A percentile compares a stretch with the other conserved stretches of the same genome.
Conservation (phyloP, 352 stramenopile species). For the Phytophthora pistaciae region DNA sequence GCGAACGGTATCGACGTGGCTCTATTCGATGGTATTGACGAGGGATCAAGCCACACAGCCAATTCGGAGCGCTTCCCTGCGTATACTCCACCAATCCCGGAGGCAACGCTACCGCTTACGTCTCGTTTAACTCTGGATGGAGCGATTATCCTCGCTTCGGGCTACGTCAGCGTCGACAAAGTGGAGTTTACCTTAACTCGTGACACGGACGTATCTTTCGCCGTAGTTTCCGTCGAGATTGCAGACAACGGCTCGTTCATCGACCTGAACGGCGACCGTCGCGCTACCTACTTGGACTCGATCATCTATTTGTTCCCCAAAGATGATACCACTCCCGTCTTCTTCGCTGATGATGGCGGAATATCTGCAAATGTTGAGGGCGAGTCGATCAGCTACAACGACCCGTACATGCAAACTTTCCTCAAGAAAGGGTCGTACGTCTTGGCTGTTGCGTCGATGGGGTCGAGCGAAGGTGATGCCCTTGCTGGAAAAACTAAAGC, state of each 20-base stretch:
- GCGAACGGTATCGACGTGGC: constrained; percentile 29
- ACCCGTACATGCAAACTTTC: constrained; percentile 51
- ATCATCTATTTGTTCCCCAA: constrained; percentile 62
- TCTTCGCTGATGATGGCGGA: constrained; percentile 51
- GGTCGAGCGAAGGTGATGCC: constrained; percentile 27
- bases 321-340: constrained; percentile 25
- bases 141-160: constrained; percentile 34
- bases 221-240: constrained; percentile 67
- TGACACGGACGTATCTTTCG: constrained; percentile 51
- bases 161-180: constrained; percentile 55
- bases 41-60: constrained; percentile 14
- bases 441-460: constrained; percentile 45
- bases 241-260: constrained; percentile 54
- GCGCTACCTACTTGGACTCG: constrained; percentile 59
- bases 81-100: constrained; percentile 36
- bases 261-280: constrained; percentile 74
- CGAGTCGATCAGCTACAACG: constrained; percentile 54
- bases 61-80: constrained; percentile 49
- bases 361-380: constrained; percentile 27
- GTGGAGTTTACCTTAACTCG: constrained; percentile 49
- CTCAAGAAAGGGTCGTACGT: constrained; percentile 58
- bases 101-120: constrained; percentile 13
- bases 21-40: constrained; percentile 47
- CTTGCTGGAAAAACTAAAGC: constrained; percentile 30
- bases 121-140: constrained; percentile 32